These are phyloP conservation scores for Boletus rubroflammeus DNA, from an alignment of 768 basidiomycete species.

Conservation along the genomic window DNA sequence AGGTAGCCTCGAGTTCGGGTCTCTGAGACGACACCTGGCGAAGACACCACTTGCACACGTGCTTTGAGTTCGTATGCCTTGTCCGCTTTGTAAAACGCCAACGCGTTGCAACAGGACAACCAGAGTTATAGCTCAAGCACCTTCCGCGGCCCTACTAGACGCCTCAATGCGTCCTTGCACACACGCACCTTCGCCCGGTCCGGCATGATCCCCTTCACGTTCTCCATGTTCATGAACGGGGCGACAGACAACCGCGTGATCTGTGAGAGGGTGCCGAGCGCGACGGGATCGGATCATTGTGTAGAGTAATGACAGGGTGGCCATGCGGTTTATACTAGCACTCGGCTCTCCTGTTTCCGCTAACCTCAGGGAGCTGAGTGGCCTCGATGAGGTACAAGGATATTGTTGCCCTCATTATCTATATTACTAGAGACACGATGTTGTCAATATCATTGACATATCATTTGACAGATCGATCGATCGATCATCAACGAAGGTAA, in stretches of 20 bases:
- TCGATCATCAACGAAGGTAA: no score
- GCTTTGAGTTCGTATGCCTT: constrained; percentile 52
- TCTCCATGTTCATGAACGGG: constrained; percentile 15
- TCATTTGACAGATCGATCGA: no score
- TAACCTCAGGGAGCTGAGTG: no score
- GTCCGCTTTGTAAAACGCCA: constrained; percentile 60
- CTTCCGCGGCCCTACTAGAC: constrained; percentile 75
- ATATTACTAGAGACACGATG: no score
- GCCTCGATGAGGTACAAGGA: no score
- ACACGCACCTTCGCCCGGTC: background rate
- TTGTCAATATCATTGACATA: no score
- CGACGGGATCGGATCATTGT: constrained; percentile 24
- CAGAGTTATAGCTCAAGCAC: constrained; percentile 78
- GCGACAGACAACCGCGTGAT: constrained; percentile 17
- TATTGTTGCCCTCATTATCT: no score
- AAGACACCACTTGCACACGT: constrained; percentile 65
- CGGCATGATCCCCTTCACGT: constrained; percentile 25
- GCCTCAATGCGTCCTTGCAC: constrained; percentile 17
- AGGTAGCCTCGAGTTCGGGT: constrained; percentile 69
- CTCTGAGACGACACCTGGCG: constrained; percentile 41
- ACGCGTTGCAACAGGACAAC: constrained; percentile 67
- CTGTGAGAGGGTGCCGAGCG: constrained; percentile 14
- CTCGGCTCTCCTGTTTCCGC: no score
- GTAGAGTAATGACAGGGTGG: no score
- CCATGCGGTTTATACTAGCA: no score